Base-by-base conservation (phyloP, 345 rosid species). In the Eucalyptus cloeziana region DNA sequence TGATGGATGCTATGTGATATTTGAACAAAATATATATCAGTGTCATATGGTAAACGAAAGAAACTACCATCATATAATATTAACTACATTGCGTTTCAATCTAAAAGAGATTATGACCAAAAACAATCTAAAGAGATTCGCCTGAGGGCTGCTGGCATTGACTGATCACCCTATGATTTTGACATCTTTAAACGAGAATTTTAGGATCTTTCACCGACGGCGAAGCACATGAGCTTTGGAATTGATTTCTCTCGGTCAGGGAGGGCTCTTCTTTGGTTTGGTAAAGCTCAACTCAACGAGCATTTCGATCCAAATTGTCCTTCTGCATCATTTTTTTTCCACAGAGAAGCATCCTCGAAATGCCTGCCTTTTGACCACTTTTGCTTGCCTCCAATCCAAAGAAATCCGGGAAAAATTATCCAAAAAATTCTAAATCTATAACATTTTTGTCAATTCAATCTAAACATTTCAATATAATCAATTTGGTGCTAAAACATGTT, bases 401-500 rank as follows among this genome's bases (percentile, higher is more conserved):
- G 47, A 22, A 40, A 76, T 76, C 1, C 5, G 3, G 27, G 1
- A 25, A 56, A 56, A 56, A 56, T 56, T 56, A 56, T 25, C 30
- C 6, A 56, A 24, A 24, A 9, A 9, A 2, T 56, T 25, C 0
- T 56, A 4, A 56, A 24, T 10, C 9, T 6, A 56, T 56, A 24
- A 56, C 6, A 24, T 30, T 56, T 56, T 56, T 56, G 21, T 10
- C 13, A 24, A 22, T 56, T 56, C 5, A 4, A 51, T 1, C 3
- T 56, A 56, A 56, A 56, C 3, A 0, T 22, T 56, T 56, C 3
- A 24, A 56, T 56, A 56, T 56, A 4, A 0, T 56, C 30, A 24
- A 24, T 56, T 22, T 0, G 12, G 2, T 24, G 1, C 0, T 56
- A 22, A 56, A 56, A 56, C 30, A 24, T 56, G 24, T 56, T 56